phyloP scores from a whole-genome alignment of 805 yeast species.

The Saccharomycopsis amapae region DNA sequence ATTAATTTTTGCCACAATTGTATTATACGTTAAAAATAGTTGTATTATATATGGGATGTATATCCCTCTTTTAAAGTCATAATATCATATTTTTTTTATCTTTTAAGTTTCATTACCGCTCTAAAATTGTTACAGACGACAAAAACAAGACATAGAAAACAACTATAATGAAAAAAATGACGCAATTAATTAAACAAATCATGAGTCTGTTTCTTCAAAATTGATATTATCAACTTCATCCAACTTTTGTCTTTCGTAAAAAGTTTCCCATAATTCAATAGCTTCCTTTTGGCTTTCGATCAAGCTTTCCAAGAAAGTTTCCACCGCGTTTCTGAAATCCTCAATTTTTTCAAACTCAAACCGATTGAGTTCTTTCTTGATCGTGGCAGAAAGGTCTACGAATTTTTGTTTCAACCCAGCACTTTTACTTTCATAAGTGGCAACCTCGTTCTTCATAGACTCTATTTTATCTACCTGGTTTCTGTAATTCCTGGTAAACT shows the following conservation, averaged over 20 bases:
- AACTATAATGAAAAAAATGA: neutral
- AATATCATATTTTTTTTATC: too few species aligned
- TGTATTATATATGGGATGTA: neutral
- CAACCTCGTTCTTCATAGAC: constrained; percentile 51
- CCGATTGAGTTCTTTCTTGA: constrained; percentile 54
- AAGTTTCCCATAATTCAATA: constrained; percentile 82
- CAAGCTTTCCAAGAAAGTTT: constrained; percentile 81
- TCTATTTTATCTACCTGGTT: constrained; percentile 58
- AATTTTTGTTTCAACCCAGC: constrained; percentile 50
- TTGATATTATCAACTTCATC: constrained; percentile 15
- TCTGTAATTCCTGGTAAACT: constrained; percentile 35
- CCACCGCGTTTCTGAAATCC: constrained; percentile 85
- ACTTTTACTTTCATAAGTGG: constrained; percentile 46
- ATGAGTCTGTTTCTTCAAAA: constrained; percentile 1
- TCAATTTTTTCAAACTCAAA: constrained; percentile 72
- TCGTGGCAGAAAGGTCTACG: constrained; percentile 54
- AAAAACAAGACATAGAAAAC: neutral
- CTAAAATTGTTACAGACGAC: neutral
- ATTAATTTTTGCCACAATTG: neutral
- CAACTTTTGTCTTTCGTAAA: constrained; percentile 45
- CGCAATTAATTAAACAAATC: neutral
- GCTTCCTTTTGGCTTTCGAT: constrained; percentile 91
- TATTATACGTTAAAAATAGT: neutral
- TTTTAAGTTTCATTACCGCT: too few species aligned
- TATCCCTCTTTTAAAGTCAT: too few species aligned